These are phyloP conservation scores for Aspergillus neotritici DNA, from an alignment of 2,329 filamentous ascomycete species.

Conservation along the genomic window DNA sequence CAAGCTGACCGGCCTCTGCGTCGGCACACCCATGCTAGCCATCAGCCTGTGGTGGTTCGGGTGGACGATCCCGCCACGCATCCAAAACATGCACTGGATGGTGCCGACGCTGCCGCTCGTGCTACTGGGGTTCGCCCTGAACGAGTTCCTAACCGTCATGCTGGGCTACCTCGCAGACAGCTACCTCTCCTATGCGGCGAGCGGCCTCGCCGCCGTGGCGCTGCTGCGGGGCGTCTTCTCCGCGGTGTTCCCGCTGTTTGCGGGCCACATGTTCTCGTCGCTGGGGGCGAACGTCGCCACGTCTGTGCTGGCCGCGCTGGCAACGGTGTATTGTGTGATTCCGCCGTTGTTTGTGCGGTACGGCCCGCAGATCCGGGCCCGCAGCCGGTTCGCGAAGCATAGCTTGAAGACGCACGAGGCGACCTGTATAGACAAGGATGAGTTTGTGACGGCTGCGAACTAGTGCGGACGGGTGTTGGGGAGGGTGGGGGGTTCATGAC, in stretches of 20 bases:
- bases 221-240: constrained; percentile 37
- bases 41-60: constrained; percentile 46
- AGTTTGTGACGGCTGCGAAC: too few species aligned
- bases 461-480: too few species aligned
- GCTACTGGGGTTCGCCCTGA: constrained; percentile 44
- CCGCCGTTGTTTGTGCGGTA: constrained; percentile 36
- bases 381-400: constrained; percentile 36
- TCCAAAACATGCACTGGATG: constrained; percentile 33
- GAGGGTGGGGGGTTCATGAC: too few species aligned
- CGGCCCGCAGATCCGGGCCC: constrained; percentile 31
- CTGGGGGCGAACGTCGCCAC: constrained; percentile 38
- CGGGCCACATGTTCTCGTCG: constrained; percentile 35
- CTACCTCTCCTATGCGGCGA: constrained; percentile 42
- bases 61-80: constrained; percentile 43
- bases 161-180: constrained; percentile 43
- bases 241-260: constrained; percentile 39
- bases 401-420: constrained; percentile 19
- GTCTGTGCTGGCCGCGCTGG: constrained; percentile 38
- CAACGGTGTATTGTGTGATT: constrained; percentile 38
- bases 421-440: neutral
- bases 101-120: constrained; percentile 39
- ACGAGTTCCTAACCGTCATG: constrained; percentile 42
- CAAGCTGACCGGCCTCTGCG: constrained; percentile 43
- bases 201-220: constrained; percentile 40
- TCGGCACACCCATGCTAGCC: constrained; percentile 43